A percentile compares a stretch with the other conserved stretches of the same genome.
Conservation (phyloP, 192 early-diverging fungal genomes). For the Linnemannia hyalina region DNA sequence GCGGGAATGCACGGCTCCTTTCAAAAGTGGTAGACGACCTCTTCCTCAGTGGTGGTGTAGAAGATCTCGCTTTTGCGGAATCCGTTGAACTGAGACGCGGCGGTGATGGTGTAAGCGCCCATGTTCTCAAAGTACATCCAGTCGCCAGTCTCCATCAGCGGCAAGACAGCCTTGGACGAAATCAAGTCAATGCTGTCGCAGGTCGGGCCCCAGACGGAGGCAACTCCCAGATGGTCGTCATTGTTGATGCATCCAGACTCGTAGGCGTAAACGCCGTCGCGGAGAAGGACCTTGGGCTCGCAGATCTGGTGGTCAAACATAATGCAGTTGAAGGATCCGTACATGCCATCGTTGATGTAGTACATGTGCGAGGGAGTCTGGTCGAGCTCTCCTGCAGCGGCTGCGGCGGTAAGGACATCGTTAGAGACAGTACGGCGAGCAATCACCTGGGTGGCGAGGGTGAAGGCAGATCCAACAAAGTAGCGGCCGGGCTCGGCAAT, state of each 20-base stretch:
- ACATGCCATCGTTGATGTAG: slow-evolving; percentile 99
- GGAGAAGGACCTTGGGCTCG: slow-evolving; percentile 75
- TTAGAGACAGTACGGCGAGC: slow-evolving; percentile 79
- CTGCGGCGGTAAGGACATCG: not conserved
- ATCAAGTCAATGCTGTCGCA: slow-evolving; percentile 99
- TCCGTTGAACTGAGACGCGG: slow-evolving; percentile 89
- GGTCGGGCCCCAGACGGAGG: slow-evolving; percentile 96
- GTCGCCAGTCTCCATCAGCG: slow-evolving; percentile 92
- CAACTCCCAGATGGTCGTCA: slow-evolving; percentile 61
- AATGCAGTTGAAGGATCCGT: slow-evolving; percentile 98
- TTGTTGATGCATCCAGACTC: not conserved
- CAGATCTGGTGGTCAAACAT: slow-evolving; percentile 95
- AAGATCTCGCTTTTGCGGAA: slow-evolving; percentile 87
- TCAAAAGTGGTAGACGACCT: slow-evolving; percentile 30
- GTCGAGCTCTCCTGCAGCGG: not conserved
- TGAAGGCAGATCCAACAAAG: slow-evolving; percentile 94
- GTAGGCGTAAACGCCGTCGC: slow-evolving; percentile 54
- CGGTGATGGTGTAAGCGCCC: slow-evolving; percentile 97
- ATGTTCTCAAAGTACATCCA: slow-evolving; percentile 96
- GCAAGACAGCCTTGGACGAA: slow-evolving; percentile 72
- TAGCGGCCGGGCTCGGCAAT: slow-evolving; percentile 99
- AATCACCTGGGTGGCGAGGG: slow-evolving; percentile 93
- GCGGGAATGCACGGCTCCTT: not conserved
- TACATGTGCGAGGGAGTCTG: slow-evolving; percentile 58
- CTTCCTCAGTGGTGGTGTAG: slow-evolving; percentile 83